Percentiles rank a stretch among this genome's conserved stretches.
These are phyloP conservation scores for Trichophyton rubrum DNA, from an alignment of 2,329 filamentous ascomycete species.

Conservation along the genomic window DNA sequence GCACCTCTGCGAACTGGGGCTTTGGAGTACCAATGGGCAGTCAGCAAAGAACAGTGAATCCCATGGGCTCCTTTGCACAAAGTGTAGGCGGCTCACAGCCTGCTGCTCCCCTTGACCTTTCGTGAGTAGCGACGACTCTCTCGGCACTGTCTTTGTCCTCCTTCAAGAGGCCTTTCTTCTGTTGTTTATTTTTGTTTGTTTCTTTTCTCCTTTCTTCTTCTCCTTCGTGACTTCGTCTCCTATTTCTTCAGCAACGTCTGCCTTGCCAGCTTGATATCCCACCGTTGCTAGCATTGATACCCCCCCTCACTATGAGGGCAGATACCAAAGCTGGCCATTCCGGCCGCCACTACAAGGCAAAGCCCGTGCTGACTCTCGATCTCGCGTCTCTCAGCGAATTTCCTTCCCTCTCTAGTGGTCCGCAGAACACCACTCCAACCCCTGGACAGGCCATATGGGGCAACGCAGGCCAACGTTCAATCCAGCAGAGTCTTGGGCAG, in stretches of 20 bases:
- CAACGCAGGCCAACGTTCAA: slow-evolving; percentile 43
- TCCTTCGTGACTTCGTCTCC: not conserved
- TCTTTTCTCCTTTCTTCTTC: not conserved
- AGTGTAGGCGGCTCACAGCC: slow-evolving; percentile 43
- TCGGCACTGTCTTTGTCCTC: not conserved
- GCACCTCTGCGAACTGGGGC: slow-evolving; percentile 45
- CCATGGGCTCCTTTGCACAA: slow-evolving; percentile 45
- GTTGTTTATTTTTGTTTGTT: not conserved
- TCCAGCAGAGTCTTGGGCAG: slow-evolving; percentile 43
- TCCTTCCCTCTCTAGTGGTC: slow-evolving; percentile 46
- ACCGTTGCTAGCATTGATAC: not conserved
- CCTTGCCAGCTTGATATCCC: not conserved
- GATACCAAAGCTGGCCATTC: not conserved
- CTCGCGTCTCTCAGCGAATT: slow-evolving; percentile 42
- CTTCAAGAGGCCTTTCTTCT: not conserved
- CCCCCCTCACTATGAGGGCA: not conserved
- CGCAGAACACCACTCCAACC: slow-evolving; percentile 41
- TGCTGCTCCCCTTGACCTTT: slow-evolving; percentile 43
- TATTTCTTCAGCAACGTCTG: not conserved
- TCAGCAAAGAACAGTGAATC: slow-evolving; percentile 40
- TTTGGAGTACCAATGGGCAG: slow-evolving; percentile 43
- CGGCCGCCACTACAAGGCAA: not conserved
- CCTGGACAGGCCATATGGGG: slow-evolving; percentile 45
- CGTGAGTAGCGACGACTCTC: slow-evolving; percentile 35
- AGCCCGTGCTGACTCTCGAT: slow-evolving; percentile 10